Evolutionary conservation across 31 red algal genomes (phyloP).

Genomic region (Pterothamnion heteromorphum): DNA sequence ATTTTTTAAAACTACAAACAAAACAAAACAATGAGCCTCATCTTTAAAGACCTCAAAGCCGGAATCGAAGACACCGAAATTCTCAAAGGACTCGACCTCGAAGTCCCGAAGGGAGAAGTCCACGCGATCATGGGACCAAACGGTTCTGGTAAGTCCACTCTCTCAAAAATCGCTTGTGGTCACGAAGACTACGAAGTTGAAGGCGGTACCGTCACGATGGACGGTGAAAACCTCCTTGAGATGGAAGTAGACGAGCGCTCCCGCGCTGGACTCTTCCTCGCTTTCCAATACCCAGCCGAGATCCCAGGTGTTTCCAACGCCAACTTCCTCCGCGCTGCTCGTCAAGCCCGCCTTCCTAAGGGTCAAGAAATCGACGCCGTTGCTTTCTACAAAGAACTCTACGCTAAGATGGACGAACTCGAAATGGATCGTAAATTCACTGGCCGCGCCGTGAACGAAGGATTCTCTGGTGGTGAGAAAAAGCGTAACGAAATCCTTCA

Average conservation of each 20-base stretch:
- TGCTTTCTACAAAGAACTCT: no score
- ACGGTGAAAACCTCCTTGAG: not conserved
- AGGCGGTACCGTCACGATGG: not conserved
- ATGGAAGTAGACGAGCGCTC: not conserved
- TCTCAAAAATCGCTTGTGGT: not conserved
- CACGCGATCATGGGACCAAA: constrained; percentile 37
- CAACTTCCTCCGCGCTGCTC: not conserved
- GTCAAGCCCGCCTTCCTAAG: no score
- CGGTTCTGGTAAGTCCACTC: not conserved
- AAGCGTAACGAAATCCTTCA: constrained; percentile 39
- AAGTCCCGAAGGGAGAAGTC: not conserved
- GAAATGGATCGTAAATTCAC: not conserved
- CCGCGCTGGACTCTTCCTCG: not conserved
- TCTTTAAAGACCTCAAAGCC: not conserved
- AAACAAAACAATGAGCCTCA: no score
- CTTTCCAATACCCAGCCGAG: constrained; percentile 4
- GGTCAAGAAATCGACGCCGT: no score
- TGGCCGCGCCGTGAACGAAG: not conserved
- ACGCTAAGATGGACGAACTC: no score
- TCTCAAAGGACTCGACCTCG: not conserved
- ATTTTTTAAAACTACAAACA: no score
- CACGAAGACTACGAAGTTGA: not conserved
- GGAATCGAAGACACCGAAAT: not conserved
- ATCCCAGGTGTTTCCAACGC: not conserved
- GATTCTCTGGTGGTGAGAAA: constrained; percentile 41